Evolutionary conservation across 306 rosid genomes (phyloP).

Genomic region (Cucumis melo): DNA sequence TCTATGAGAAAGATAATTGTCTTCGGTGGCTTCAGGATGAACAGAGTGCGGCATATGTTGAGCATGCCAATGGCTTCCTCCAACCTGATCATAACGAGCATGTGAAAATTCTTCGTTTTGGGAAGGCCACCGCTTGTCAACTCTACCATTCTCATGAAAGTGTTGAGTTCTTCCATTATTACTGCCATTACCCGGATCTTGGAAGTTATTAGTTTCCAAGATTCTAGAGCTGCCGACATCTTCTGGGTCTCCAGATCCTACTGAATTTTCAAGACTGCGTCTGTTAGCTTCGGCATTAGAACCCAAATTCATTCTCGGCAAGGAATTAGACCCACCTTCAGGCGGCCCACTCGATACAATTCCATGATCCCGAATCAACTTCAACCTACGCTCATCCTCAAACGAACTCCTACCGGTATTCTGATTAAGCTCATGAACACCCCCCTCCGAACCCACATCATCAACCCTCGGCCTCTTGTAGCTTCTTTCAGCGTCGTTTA

Average conservation of each 20-base stretch:
- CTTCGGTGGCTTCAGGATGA: conserved; percentile 1
- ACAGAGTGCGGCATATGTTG: not conserved
- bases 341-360: conserved; percentile 15
- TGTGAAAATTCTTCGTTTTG: conserved; percentile 1
- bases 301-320: not conserved
- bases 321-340: not conserved
- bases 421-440: conserved; percentile 5
- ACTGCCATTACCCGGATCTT: not conserved
- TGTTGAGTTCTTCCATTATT: conserved; percentile 2
- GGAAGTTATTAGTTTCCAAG: not conserved
- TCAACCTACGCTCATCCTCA: conserved; percentile 57
- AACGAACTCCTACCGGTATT: conserved; percentile 7
- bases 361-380: conserved; percentile 88
- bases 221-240: not conserved
- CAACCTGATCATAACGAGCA: not conserved
- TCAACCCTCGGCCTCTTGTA: conserved; percentile 52
- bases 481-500: conserved; percentile 31
- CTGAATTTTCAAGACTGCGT: conserved; percentile 2
- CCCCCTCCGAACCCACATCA: conserved; percentile 11
- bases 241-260: not conserved
- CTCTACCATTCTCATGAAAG: not conserved
- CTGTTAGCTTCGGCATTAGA: not conserved
- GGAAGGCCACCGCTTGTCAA: not conserved
- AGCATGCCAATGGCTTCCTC: not conserved
- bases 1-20: not conserved